Percentiles rank a stretch among this genome's conserved stretches.
These are phyloP conservation scores for Nakazawaea peltata DNA, from an alignment of 805 yeast genomes.

Conservation along the genomic window DNA sequence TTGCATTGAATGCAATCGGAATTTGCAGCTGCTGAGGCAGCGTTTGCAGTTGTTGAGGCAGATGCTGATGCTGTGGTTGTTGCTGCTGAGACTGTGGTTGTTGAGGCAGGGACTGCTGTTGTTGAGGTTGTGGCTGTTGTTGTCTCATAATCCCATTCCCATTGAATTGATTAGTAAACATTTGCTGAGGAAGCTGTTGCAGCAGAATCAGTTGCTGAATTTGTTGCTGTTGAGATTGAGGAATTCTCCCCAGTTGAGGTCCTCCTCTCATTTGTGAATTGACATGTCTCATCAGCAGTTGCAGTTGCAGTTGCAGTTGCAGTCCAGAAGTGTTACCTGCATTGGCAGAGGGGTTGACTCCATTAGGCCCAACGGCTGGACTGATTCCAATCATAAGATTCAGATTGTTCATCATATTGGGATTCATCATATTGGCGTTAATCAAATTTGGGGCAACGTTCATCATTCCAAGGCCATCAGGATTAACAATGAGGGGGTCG, in stretches of 20 bases:
- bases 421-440: slow-evolving; percentile 7
- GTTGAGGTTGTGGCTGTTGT: slow-evolving; percentile 9
- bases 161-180: too few relatives aligned
- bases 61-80: slow-evolving; percentile 1
- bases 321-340: background rate
- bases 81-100: slow-evolving; percentile 4
- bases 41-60: background rate
- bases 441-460: slow-evolving; percentile 1
- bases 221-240: too few relatives aligned
- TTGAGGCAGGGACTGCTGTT: slow-evolving; percentile 9
- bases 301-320: slow-evolving; percentile 10
- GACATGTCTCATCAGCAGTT: slow-evolving; percentile 4
- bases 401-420: slow-evolving; percentile 8
- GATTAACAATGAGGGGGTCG: background rate
- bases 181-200: slow-evolving; percentile 3
- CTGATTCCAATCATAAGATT: slow-evolving; percentile 8
- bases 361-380: slow-evolving; percentile 2
- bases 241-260: slow-evolving; percentile 2
- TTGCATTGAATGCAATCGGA: too few relatives aligned
- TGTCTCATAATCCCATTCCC: too few relatives aligned
- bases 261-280: background rate
- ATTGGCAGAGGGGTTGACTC: background rate
- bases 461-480: slow-evolving; percentile 8
- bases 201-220: slow-evolving; percentile 1
- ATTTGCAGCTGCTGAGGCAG: too few relatives aligned